These are phyloP conservation scores for Helotiales sp. DNA, from an alignment of 2,329 filamentous ascomycete genomes.

Conservation along the genomic window DNA sequence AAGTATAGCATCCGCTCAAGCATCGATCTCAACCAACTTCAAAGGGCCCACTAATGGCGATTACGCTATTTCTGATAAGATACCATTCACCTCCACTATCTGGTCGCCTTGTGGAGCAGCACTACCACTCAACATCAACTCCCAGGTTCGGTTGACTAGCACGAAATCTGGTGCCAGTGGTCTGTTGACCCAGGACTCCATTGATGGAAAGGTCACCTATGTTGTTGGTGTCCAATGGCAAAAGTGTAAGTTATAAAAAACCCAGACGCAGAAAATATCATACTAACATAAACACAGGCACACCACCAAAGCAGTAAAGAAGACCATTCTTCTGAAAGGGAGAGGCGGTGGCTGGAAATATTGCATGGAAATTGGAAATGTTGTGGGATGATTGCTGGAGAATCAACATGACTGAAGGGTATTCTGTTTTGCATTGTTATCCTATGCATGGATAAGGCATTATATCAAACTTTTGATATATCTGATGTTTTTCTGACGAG, in stretches of 20 bases:
- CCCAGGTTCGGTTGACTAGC: slow-evolving; percentile 51
- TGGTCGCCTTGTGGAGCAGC: slow-evolving; percentile 58
- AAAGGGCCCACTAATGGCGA: slow-evolving; percentile 48
- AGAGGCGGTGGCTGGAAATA: not conserved
- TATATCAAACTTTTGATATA: slow-evolving; percentile 34
- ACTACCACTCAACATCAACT: slow-evolving; percentile 59
- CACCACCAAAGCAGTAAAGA: slow-evolving; percentile 3
- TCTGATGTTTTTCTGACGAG: not conserved
- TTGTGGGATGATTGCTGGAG: not conserved
- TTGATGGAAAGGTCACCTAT: slow-evolving; percentile 53
- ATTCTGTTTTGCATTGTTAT: not conserved
- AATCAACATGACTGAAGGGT: not conserved
- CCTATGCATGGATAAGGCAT: slow-evolving; percentile 13
- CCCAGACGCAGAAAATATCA: not conserved
- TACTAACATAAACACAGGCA: not conserved
- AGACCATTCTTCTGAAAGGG: too few relatives aligned
- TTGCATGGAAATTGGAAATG: slow-evolving; percentile 8
- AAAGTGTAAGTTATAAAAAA: slow-evolving; percentile 20
- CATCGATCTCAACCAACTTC: slow-evolving; percentile 48
- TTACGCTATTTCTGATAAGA: slow-evolving; percentile 50
- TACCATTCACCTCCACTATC: slow-evolving; percentile 52
- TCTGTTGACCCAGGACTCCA: slow-evolving; percentile 53
- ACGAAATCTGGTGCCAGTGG: slow-evolving; percentile 44
- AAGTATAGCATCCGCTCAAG: slow-evolving; percentile 42
- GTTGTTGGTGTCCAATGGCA: slow-evolving; percentile 49